Evolutionary conservation across 73 alveolate genomes (phyloP).

Genomic region (Tetrahymena borealis): DNA sequence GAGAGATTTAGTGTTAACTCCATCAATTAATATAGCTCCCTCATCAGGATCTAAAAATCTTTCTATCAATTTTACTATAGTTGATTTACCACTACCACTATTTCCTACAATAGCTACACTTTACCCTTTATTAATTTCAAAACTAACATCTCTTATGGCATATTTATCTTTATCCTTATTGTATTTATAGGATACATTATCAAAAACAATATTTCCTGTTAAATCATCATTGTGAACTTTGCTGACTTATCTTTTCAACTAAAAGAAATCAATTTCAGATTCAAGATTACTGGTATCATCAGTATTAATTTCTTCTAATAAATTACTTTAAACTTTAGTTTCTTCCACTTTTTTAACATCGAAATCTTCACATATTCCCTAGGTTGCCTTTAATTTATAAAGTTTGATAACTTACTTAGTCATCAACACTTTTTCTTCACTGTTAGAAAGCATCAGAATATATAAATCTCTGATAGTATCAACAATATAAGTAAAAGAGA

Average conservation of each 20-base stretch:
- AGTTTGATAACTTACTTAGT: neutral
- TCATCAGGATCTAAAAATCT: slow-evolving; percentile 65
- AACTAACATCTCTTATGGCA: slow-evolving; percentile 4
- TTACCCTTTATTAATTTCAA: slow-evolving; percentile 51
- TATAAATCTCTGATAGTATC: neutral
- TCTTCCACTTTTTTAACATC: neutral
- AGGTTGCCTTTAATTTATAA: neutral
- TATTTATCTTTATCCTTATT: neutral
- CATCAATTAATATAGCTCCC: slow-evolving; percentile 70
- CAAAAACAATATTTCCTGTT: neutral
- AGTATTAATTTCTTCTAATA: neutral
- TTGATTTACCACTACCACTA: slow-evolving; percentile 83
- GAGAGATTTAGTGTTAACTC: slow-evolving; percentile 48
- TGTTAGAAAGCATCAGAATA: neutral
- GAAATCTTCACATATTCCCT: neutral
- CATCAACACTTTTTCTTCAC: neutral
- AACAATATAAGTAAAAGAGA: neutral
- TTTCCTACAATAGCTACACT: slow-evolving; percentile 84
- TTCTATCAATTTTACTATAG: slow-evolving; percentile 67
- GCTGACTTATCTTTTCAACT: neutral
- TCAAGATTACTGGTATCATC: neutral
- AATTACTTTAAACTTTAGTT: neutral
- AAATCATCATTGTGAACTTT: neutral
- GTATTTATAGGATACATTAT: neutral
- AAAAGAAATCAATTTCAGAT: neutral